phyloP scores from a whole-genome alignment of 352 stramenopile species.

The Globisporangium paddicum region DNA sequence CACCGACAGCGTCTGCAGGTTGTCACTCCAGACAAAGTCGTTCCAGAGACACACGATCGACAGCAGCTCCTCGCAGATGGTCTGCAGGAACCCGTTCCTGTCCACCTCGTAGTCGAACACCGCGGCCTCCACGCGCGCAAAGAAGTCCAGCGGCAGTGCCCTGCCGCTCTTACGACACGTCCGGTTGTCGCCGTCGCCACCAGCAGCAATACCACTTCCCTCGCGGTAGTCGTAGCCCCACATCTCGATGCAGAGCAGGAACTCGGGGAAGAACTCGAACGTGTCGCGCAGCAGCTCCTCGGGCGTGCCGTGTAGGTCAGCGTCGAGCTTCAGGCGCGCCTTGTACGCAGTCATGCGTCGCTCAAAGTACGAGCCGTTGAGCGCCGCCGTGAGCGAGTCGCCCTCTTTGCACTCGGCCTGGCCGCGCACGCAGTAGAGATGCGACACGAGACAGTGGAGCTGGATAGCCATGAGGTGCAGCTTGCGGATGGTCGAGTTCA shows the following conservation, averaged over 20 bases:
- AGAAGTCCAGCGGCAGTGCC: conserved; percentile 38
- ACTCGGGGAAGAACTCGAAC: conserved; percentile 73
- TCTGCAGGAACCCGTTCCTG: conserved; percentile 44
- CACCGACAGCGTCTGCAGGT: conserved; percentile 35
- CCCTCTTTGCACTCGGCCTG: conserved; percentile 43
- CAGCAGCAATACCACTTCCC: conserved; percentile 16
- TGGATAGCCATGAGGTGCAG: conserved; percentile 74
- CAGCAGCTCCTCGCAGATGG: conserved; percentile 70
- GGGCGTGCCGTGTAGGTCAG: conserved; percentile 28
- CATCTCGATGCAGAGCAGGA: conserved; percentile 69
- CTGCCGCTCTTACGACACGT: conserved; percentile 5
- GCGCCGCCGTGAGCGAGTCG: conserved; percentile 47
- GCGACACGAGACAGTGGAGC: conserved; percentile 61
- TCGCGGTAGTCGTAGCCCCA: conserved; percentile 73
- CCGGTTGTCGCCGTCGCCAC: conserved; percentile 14
- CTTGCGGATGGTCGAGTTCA: conserved; percentile 81
- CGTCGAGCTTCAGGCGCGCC: conserved; percentile 54
- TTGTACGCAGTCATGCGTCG: conserved; percentile 77
- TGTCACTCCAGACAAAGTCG: conserved; percentile 71
- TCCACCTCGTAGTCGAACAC: conserved; percentile 70
- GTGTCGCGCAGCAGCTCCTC: conserved; percentile 65
- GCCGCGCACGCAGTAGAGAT: conserved; percentile 63
- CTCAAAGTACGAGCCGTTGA: conserved; percentile 73
- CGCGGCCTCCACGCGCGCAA: conserved; percentile 30
- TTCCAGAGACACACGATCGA: conserved; percentile 76